Conservation (phyloP, 768 basidiomycete genomes). For the Clitopilus hobsonii region DNA sequence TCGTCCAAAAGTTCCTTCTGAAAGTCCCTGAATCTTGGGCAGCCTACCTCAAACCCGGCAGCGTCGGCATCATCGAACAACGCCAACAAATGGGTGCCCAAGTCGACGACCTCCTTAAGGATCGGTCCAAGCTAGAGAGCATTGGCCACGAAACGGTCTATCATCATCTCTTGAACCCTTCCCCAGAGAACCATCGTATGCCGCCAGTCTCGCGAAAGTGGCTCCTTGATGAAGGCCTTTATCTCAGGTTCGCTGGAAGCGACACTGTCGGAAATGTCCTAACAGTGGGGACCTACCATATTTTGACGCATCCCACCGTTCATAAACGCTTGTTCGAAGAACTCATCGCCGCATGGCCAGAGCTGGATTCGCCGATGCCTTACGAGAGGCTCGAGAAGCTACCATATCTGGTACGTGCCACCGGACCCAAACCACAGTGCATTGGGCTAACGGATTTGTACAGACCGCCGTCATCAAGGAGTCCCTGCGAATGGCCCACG, state of each 20-base stretch:
- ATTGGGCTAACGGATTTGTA: neutral
- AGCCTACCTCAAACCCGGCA: constrained; percentile 28
- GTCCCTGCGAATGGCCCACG: constrained; percentile 35
- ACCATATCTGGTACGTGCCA: constrained; percentile 37
- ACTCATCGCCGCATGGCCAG: constrained; percentile 36
- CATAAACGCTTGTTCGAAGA: constrained; percentile 23
- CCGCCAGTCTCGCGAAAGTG: constrained; percentile 26
- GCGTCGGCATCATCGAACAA: constrained; percentile 28
- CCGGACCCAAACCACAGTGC: neutral
- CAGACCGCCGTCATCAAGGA: constrained; percentile 47
- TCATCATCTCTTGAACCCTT: constrained; percentile 29
- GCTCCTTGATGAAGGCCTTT: constrained; percentile 32
- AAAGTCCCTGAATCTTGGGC: constrained; percentile 28
- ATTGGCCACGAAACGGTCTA: constrained; percentile 32
- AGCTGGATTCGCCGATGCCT: constrained; percentile 21
- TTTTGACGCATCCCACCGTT: constrained; percentile 26
- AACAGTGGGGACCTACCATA: constrained; percentile 29
- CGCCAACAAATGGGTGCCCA: constrained; percentile 28
- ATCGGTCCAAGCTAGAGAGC: constrained; percentile 23
- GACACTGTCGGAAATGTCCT: constrained; percentile 39
- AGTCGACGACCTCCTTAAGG: constrained; percentile 28
- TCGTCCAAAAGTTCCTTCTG: constrained; percentile 23
- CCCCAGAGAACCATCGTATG: constrained; percentile 23
- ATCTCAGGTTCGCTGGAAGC: constrained; percentile 35
- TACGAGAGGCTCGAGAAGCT: constrained; percentile 37